These are phyloP conservation scores for Apophysomyces sp. DNA, from an alignment of 371 early-diverging fungal species.

Conservation along the genomic window DNA sequence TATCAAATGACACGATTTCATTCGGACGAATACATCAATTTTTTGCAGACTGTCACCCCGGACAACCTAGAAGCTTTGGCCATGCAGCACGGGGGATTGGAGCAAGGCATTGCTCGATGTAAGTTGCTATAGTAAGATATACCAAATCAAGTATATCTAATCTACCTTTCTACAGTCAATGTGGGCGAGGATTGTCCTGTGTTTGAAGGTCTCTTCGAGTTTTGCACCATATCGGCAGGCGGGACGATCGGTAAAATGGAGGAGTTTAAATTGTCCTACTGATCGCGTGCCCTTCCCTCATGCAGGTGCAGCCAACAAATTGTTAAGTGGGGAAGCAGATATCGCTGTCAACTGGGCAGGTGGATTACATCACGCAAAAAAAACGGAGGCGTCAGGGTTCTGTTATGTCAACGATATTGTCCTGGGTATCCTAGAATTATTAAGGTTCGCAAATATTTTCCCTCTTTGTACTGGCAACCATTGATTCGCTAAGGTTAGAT, in stretches of 20 bases:
- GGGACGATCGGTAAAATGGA: slow-evolving; percentile 82
- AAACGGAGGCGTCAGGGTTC: slow-evolving; percentile 92
- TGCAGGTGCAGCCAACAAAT: slow-evolving; percentile 84
- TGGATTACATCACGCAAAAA: slow-evolving; percentile 97
- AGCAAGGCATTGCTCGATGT: slow-evolving; percentile 73
- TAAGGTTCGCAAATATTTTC: slow-evolving; percentile 36
- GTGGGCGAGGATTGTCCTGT: slow-evolving; percentile 98
- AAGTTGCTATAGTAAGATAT: slow-evolving; percentile 18
- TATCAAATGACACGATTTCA: slow-evolving; percentile 99
- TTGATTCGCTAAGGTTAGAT: slow-evolving; percentile 78
- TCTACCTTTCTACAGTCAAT: slow-evolving; percentile 59
- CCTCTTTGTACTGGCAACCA: slow-evolving; percentile 78
- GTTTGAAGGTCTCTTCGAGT: slow-evolving; percentile 97
- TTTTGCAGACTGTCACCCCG: slow-evolving; percentile 91
- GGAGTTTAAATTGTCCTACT: background rate
- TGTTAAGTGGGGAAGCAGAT: slow-evolving; percentile 86
- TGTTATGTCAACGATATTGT: slow-evolving; percentile 99
- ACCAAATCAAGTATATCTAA: background rate
- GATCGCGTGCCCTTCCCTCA: background rate
- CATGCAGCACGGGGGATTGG: slow-evolving; percentile 68
- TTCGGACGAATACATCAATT: slow-evolving; percentile 99
- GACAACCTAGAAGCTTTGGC: slow-evolving; percentile 86
- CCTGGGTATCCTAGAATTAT: slow-evolving; percentile 88
- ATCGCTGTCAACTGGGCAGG: slow-evolving; percentile 98
- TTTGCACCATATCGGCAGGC: slow-evolving; percentile 91